Base-by-base conservation (phyloP, 2,329 filamentous ascomycete species). In the Chaetomiaceae sp. region DNA sequence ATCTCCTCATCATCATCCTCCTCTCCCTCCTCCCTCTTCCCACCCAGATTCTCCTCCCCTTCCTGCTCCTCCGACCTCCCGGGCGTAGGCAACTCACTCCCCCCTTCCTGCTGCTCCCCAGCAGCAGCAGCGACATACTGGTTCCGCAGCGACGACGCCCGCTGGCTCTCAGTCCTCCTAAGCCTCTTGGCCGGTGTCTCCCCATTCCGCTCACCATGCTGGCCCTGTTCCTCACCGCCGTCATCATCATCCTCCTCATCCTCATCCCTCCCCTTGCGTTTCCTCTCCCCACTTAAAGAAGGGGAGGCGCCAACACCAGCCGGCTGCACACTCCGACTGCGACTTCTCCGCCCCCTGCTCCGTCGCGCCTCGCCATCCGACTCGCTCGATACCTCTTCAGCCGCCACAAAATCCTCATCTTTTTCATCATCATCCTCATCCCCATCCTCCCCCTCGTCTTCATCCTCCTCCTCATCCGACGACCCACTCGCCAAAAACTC, bases 401-500 rank as follows among this genome's bases (percentile, higher is more conserved):
- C 45, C 42, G 52, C 17, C 8, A 69, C 70, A n/a, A 14, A 19
- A 5, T 46, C 25, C 3, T n/a, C 25, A 5, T 65, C 68, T 11
- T 69, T 68, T 1, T 66, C 61, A 15, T 62, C 62, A 14, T 58
- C 55, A 12, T 63, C 62, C 8, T 56, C 54, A 3, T 53, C 57
- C 0, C 51, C 53, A 7, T 59, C 54, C 3, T 57, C 63, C 0
- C 59, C 61, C 1, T 64, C 65, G 7, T 65, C 64, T 4, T 63
- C 66, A 0, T 66, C 67, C 0, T 71, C 74, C 1, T 73, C 75
- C 12, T 75, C 77, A 39, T 75, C 76, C 1, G 78, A 79, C 2
- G 72, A 76, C 23, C 77, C 79, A 6, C 74, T 72, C 9, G 79
- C 80, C 60, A 94, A 72, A 61, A 94, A 91, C 42, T 89, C 88